Base-by-base conservation (phyloP, 208 protist species). In the Wallacemonas sp. region DNA sequence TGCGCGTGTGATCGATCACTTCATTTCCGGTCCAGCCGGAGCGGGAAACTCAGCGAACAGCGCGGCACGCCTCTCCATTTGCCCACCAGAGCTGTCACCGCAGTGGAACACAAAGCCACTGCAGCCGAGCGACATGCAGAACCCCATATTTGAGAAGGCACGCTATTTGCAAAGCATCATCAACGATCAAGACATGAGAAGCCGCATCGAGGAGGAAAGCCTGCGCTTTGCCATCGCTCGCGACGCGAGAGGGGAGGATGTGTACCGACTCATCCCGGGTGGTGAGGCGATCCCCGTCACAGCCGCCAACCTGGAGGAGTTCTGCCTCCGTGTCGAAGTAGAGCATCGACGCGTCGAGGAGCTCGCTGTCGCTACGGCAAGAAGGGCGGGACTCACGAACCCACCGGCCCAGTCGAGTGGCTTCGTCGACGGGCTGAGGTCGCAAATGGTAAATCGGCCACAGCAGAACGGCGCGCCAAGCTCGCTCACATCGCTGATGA, bases 241-340 rank as follows among this genome's bases (percentile, higher is more conserved):
- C 47, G 43, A 33, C 54, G 36, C 41, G 5, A 62, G 71, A 29
- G 23, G 6, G 19, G n/a, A n/a, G n/a, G n/a, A n/a, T n/a, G n/a
- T n/a, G 33, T 80, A 78, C 47, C 65, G 78, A 36, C 68, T 87
- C 26, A 87, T 83, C 27, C 81, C 81, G 11, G 71, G 74, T 48
- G 81, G 81, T n/a, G 65, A 67, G 38, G 41, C 70, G 24, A 83
- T 87, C 21, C 46, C 62, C 17, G 76, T 89, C 26, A 85, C 70
- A 6, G 47, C 44, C 30, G 46, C 56, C 8, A 83, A 85, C 57
- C 64, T 71, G 27, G 63, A 68, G 34, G 83, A 86, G 65, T 86
- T 74, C 36, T 41, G 36, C 36, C 36, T 41, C 36, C 9, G 36
- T 41, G 36, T 41, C 9, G 36, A 41, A 41, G n/a, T n/a, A n/a